phyloP scores from a whole-genome alignment of 495 filamentous ascomycete species.

The Hypoxylon subgilvum region DNA sequence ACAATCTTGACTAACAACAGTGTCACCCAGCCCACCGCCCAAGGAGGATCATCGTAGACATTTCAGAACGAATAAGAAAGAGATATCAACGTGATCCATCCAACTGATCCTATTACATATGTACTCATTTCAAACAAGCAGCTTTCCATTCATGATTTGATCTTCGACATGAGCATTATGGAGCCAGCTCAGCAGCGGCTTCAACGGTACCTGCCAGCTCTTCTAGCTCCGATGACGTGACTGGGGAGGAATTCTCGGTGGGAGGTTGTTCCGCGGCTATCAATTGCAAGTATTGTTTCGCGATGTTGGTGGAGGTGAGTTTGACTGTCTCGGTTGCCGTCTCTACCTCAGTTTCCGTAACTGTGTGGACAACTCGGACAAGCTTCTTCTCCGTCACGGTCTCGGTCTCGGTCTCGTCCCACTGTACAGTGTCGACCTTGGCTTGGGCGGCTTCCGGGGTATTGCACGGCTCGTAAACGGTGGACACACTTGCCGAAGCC shows the following conservation, averaged over 20 bases:
- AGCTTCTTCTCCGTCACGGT: conserved; percentile 43
- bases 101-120: conserved; percentile 13
- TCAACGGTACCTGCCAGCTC: not conserved
- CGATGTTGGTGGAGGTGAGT: conserved; percentile 33
- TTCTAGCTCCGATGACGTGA: not conserved
- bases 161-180: not conserved
- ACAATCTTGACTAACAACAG: conserved; percentile 28
- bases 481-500: conserved; percentile 10
- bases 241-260: not conserved
- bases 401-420: conserved; percentile 31
- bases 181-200: not conserved
- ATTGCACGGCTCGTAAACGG: conserved; percentile 36
- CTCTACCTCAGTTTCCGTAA: conserved; percentile 43
- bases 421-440: not conserved
- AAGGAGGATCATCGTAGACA: conserved; percentile 19
- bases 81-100: conserved; percentile 6
- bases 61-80: conserved; percentile 3
- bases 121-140: conserved; percentile 11
- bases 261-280: conserved; percentile 16
- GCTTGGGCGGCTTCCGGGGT: conserved; percentile 5
- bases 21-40: conserved; percentile 15
- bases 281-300: conserved; percentile 1
- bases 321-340: conserved; percentile 31
- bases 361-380: conserved; percentile 47
- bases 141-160: not conserved